Evolutionary conservation across 2,329 filamentous ascomycete species (phyloP).

Genomic region (Pezicula carpinea): DNA sequence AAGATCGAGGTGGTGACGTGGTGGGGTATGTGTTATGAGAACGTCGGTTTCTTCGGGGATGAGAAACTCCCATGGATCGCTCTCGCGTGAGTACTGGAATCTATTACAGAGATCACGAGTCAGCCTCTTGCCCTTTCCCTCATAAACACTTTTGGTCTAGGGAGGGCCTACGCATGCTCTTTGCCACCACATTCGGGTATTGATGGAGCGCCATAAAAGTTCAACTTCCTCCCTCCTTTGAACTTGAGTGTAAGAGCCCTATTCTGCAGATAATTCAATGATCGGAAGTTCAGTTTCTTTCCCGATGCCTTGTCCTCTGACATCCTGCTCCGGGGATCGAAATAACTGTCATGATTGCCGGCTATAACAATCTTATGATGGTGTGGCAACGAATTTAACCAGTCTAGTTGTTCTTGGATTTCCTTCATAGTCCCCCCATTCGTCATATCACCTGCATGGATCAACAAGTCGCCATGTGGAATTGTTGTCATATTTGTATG

Average conservation of each 20-base stretch:
- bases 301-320: constrained; percentile 44
- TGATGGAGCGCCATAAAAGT: constrained; percentile 76
- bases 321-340: constrained; percentile 62
- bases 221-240: constrained; percentile 52
- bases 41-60: constrained; percentile 57
- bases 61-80: constrained; percentile 56
- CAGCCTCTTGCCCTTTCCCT: constrained; percentile 1
- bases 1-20: constrained; percentile 46
- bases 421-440: constrained; percentile 66
- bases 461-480: constrained; percentile 75
- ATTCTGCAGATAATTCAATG: constrained; percentile 73
- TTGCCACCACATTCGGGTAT: constrained; percentile 70
- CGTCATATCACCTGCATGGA: constrained; percentile 85
- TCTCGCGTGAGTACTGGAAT: constrained; percentile 56
- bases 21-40: constrained; percentile 62
- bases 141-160: neutral
- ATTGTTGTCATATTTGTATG: constrained; percentile 63
- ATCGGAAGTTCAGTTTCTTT: constrained; percentile 58
- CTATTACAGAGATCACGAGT: constrained; percentile 8
- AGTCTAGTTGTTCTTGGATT: constrained; percentile 80
- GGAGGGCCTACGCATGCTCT: constrained; percentile 51
- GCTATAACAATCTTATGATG: constrained; percentile 75
- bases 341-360: constrained; percentile 87
- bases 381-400: constrained; percentile 72
- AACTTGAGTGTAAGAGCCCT: constrained; percentile 60